Evolutionary conservation across 805 yeast genomes (phyloP).

Genomic region (Starmerella floricola): DNA sequence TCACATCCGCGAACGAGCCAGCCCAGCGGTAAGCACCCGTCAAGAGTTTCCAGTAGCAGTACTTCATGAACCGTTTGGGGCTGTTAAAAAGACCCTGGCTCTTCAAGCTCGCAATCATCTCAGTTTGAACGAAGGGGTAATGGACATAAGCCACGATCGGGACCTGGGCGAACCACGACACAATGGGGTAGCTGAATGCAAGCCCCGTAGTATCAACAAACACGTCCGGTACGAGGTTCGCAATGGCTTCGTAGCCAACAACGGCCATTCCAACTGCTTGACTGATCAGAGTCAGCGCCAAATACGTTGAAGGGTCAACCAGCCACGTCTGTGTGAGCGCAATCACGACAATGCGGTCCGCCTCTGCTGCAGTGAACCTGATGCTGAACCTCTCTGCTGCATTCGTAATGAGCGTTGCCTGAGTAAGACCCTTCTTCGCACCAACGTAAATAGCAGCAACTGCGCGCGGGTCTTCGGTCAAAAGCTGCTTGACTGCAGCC

Average conservation of each 20-base stretch:
- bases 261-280: constrained; percentile 74
- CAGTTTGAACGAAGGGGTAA: constrained; percentile 80
- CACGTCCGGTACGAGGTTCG: constrained; percentile 63
- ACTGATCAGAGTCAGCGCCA: constrained; percentile 66
- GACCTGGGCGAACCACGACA: constrained; percentile 42
- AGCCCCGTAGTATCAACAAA: constrained; percentile 92
- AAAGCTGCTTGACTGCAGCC: constrained; percentile 75
- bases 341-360: constrained; percentile 46
- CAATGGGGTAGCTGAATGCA: constrained; percentile 71
- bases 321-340: constrained; percentile 44
- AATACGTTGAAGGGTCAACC: constrained; percentile 66
- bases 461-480: constrained; percentile 35
- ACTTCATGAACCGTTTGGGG: constrained; percentile 32
- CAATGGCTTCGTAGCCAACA: constrained; percentile 58
- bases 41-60: constrained; percentile 56
- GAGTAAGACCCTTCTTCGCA: constrained; percentile 33
- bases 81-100: constrained; percentile 14
- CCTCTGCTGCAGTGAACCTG: constrained; percentile 38
- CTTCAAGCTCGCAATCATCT: constrained; percentile 42
- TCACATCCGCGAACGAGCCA: constrained; percentile 55
- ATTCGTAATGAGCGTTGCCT: constrained; percentile 35
- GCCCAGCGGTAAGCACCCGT: constrained; percentile 50
- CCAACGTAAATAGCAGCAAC: constrained; percentile 66
- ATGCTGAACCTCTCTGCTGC: constrained; percentile 39
- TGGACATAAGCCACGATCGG: constrained; percentile 88